Evolutionary conservation across 176 grass and related monocot species (phyloP).

Genomic region (Carex kokanica): DNA sequence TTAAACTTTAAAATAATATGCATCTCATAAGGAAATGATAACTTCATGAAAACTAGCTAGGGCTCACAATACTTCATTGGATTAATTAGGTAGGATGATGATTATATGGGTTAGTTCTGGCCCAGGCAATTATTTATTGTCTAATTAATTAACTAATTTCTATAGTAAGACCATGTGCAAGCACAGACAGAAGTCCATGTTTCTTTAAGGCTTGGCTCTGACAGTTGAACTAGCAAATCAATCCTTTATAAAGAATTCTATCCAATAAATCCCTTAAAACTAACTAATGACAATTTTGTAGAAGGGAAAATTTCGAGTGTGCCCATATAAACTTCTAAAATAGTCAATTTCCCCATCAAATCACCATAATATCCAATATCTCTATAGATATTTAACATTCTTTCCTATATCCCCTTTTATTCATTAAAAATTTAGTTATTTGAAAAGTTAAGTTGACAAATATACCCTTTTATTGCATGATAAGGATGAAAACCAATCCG

Average conservation of each 20-base stretch:
- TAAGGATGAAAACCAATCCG: too few species aligned
- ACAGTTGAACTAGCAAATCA: not conserved
- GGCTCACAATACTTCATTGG: not conserved
- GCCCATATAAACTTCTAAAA: too few species aligned
- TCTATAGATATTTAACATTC: too few species aligned
- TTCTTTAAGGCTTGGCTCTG: not conserved
- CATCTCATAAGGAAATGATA: not conserved
- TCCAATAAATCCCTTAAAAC: not conserved
- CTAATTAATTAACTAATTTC: not conserved
- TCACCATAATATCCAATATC: too few species aligned
- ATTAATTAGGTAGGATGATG: not conserved
- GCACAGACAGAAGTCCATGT: not conserved
- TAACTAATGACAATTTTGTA: too few species aligned
- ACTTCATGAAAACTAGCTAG: not conserved
- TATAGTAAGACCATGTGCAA: not conserved
- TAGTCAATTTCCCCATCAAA: too few species aligned
- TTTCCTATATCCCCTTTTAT: too few species aligned
- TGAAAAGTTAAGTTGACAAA: too few species aligned
- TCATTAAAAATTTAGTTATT: too few species aligned
- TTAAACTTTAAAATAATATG: not conserved
- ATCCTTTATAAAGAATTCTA: not conserved
- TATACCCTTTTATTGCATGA: too few species aligned
- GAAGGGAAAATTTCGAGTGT: too few species aligned
- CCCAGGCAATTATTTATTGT: too few species aligned
- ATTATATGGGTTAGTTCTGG: not conserved